These are phyloP conservation scores for Rhizoclosmatium sp. DNA, from an alignment of 192 early-diverging fungal species.

Conservation along the genomic window DNA sequence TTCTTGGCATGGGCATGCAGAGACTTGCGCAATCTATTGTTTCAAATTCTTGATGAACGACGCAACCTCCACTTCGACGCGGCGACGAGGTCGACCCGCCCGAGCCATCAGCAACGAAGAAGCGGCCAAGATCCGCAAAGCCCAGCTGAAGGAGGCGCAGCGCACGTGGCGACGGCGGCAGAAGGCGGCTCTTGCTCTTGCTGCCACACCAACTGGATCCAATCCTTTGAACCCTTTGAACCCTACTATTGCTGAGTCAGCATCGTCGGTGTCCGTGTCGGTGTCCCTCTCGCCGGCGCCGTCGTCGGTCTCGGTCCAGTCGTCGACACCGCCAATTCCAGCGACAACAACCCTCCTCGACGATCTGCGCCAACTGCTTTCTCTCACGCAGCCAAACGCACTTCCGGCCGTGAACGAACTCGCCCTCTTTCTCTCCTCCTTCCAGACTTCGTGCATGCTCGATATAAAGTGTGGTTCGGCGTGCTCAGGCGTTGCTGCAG, in stretches of 20 bases:
- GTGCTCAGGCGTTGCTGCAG: too few species aligned
- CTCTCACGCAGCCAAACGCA: background rate
- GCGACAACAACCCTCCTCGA: background rate
- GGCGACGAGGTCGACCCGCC: background rate
- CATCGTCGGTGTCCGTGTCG: background rate
- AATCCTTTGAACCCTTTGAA: background rate
- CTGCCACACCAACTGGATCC: background rate
- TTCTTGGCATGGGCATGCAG: too few species aligned
- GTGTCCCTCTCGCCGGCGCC: background rate
- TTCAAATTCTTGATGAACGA: too few species aligned
- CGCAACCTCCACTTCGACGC: too few species aligned
- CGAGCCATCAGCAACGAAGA: slow-evolving; percentile 8
- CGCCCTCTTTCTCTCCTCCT: background rate
- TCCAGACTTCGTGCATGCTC: background rate
- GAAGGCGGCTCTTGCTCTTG: background rate
- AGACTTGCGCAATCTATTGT: too few species aligned
- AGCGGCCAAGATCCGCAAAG: slow-evolving; percentile 8
- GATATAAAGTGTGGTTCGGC: background rate
- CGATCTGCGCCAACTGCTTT: background rate
- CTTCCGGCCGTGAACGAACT: background rate
- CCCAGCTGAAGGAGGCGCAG: slow-evolving; percentile 9
- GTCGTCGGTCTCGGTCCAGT: background rate
- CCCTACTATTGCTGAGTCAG: slow-evolving; percentile 3
- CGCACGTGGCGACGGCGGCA: slow-evolving; percentile 5
- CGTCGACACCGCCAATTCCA: background rate